Base-by-base conservation (phyloP, 768 basidiomycete genomes). In the Boletus subparvulus region DNA sequence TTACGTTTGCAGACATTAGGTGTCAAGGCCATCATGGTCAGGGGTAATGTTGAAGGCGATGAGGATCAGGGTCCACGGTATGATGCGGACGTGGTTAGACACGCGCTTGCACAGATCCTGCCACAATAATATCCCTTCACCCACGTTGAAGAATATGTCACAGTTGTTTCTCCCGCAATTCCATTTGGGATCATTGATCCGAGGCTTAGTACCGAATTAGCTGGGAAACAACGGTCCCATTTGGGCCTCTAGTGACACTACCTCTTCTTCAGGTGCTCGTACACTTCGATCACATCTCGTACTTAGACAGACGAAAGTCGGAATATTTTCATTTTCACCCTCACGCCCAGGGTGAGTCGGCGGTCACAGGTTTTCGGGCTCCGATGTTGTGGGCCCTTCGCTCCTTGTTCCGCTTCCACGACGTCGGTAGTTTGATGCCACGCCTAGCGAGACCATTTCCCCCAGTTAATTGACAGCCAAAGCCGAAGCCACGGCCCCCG, bases 21-120 rank as follows among this genome's bases (percentile, higher is more conserved):
- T 6, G 83, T 90, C 24, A 75, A 76, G 60, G 85, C 86, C 49
- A 74, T 83, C 26, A 76, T 78, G 68, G 73, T 86, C 17, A 76
- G 73, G 51, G 75, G 62, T 37, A 41, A 16, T 26, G 44, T 64
- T 32, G 53, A 60, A 43, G 50, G 57, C 14, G 53, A 49, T 46
- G 67, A 62, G 45, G 64, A 66, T 41, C 65, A 64, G 52, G 70
- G 65, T 32, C 68, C 68, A 28, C 68, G 69, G 42, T 87, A 84
- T 59, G 76, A 80, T 58, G 79, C 79, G 21, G 66, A 64, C 8
- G 71, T 71, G 35, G 81, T 87, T 11, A 68, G 76, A 56, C 55
- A 65, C 14, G 83, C 76, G 3, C 67, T 87, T 33, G 66, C 72
- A 50, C 58, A 64, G 45, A 73, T 76, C 46, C 50, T 72, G 44